Conservation (phyloP, 805 yeast species). For the Saturnispora ahearnii region DNA sequence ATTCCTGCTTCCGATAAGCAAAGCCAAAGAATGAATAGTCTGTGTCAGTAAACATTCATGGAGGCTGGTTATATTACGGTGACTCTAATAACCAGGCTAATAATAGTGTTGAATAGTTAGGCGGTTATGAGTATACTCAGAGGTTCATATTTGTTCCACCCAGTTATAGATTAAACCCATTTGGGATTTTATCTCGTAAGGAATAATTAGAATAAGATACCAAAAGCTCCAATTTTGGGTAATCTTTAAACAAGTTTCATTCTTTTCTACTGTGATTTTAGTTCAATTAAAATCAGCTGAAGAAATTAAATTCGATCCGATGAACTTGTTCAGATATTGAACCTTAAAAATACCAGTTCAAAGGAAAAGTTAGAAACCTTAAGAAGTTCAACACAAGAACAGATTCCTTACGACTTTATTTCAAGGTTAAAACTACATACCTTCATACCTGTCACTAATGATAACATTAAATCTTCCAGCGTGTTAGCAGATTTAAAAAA, state of each 20-base stretch:
- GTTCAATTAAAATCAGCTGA: slow-evolving; percentile 32
- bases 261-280: slow-evolving; percentile 30
- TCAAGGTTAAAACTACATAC: slow-evolving; percentile 15
- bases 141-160: slow-evolving; percentile 32
- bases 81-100: slow-evolving; percentile 22
- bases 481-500: slow-evolving; percentile 26
- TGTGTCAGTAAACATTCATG: slow-evolving; percentile 33
- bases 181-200: slow-evolving; percentile 30
- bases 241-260: slow-evolving; percentile 24
- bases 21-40: slow-evolving; percentile 35
- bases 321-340: slow-evolving; percentile 25
- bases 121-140: slow-evolving; percentile 21
- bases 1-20: slow-evolving; percentile 28
- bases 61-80: slow-evolving; percentile 35
- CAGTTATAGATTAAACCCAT: slow-evolving; percentile 34
- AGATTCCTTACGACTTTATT: slow-evolving; percentile 17
- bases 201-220: slow-evolving; percentile 31
- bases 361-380: slow-evolving; percentile 9
- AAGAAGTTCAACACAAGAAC: slow-evolving; percentile 6
- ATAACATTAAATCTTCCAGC: slow-evolving; percentile 26
- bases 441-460: slow-evolving; percentile 35
- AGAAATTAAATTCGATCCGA: slow-evolving; percentile 31
- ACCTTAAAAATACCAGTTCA: slow-evolving; percentile 9
- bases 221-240: slow-evolving; percentile 27
- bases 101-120: slow-evolving; percentile 21